phyloP scores from a whole-genome alignment of 2,329 filamentous ascomycete species.

The Piedraia hortae region DNA sequence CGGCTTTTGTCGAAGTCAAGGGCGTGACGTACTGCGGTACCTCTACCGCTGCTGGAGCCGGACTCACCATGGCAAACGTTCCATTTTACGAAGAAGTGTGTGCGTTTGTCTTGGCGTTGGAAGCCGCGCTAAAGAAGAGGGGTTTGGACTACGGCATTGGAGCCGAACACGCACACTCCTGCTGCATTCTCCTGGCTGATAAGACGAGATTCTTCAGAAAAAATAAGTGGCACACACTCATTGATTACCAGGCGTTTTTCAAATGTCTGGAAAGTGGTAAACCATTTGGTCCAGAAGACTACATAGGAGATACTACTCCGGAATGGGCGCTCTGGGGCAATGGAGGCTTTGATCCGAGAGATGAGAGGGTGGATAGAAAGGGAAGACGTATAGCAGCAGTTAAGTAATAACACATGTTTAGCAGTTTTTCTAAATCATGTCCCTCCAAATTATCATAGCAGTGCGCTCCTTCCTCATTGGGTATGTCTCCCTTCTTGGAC shows the following conservation, averaged over 20 bases:
- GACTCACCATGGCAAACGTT: constrained; percentile 89
- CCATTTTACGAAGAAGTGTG: constrained; percentile 83
- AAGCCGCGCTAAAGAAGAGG: constrained; percentile 36
- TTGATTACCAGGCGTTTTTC: constrained; percentile 79
- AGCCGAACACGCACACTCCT: constrained; percentile 84
- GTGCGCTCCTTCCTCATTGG: too few relatives aligned
- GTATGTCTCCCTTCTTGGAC: too few relatives aligned
- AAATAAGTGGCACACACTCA: constrained; percentile 51
- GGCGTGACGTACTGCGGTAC: constrained; percentile 94
- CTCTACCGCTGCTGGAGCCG: constrained; percentile 53
- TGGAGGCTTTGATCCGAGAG: constrained; percentile 77
- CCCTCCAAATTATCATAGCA: too few relatives aligned
- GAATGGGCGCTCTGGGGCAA: constrained; percentile 92
- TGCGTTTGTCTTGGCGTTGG: constrained; percentile 52
- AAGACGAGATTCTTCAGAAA: constrained; percentile 46
- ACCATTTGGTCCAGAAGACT: constrained; percentile 60
- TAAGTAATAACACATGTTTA: too few relatives aligned
- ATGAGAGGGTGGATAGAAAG: constrained; percentile 67
- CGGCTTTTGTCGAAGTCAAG: constrained; percentile 86
- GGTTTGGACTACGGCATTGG: constrained; percentile 71
- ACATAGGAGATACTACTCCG: constrained; percentile 54
- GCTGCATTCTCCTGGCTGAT: constrained; percentile 57
- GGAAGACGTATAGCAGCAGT: too few relatives aligned
- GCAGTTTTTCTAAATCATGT: too few relatives aligned
- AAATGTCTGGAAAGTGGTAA: constrained; percentile 42